Percentiles rank a stretch among this genome's conserved stretches.
phyloP scores from a whole-genome alignment of 805 yeast species.

The Ogataea siamensis region DNA sequence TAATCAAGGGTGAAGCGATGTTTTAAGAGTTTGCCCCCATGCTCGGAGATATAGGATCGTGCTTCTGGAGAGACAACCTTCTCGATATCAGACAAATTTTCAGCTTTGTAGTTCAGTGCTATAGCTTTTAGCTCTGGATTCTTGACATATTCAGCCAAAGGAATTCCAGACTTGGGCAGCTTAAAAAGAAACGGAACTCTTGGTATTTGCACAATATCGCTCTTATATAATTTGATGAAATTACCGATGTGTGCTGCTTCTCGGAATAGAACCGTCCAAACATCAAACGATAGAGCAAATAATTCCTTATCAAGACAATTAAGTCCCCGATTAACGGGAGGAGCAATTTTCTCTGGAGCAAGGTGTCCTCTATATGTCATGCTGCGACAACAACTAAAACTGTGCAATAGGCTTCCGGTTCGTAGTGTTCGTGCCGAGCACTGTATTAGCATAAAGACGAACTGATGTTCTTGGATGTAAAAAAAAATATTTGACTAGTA shows the following conservation, averaged over 20 bases:
- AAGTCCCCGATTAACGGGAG: constrained; percentile 73
- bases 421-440: not conserved
- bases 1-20: constrained; percentile 63
- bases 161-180: constrained; percentile 6
- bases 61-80: constrained; percentile 43
- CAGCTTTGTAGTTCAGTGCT: constrained; percentile 54
- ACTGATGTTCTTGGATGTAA: not conserved
- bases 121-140: constrained; percentile 48
- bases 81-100: constrained; percentile 37
- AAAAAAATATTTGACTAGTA: not conserved
- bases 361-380: constrained; percentile 10
- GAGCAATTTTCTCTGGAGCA: constrained; percentile 31
- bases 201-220: constrained; percentile 68
- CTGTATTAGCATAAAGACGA: constrained; percentile 2
- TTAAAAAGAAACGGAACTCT: constrained; percentile 67
- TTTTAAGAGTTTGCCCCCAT: constrained; percentile 46
- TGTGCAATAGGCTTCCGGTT: not conserved
- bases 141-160: constrained; percentile 1
- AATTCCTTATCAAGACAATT: constrained; percentile 60
- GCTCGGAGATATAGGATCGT: constrained; percentile 43
- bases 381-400: not conserved
- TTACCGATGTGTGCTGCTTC: constrained; percentile 60
- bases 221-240: constrained; percentile 56
- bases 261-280: constrained; percentile 68
- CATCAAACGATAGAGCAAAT: constrained; percentile 54